Evolutionary conservation across 2,329 filamentous ascomycete species (phyloP), one percentile per base, ranked within the genome.

Genomic region (Clarireedia sp.): DNA sequence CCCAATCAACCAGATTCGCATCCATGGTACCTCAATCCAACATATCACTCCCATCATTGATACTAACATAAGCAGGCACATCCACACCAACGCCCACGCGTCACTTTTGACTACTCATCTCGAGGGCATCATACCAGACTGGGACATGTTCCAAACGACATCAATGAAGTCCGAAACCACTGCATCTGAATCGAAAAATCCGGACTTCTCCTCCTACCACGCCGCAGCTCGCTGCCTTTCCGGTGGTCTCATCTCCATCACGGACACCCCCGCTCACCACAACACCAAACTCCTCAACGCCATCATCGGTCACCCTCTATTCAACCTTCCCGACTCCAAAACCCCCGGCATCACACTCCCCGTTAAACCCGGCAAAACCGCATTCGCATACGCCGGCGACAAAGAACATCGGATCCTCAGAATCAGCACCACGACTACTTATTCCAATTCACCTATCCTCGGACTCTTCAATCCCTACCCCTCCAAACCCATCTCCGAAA

Each of bases 141-240:
- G 52, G 52, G 52, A 55, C 24, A 60, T 60, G 57, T 60, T 60
- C 9, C 58, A 60, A 33, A 59, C 58, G 9, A 23, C 41, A 24
- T 24, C 50, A 5, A n/a, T 40, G 14, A 40, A 8, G 5, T 4
- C 38, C 38, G 5, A 5, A 10, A 5, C 21, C 19, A 29, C 36
- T 19, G 16, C 36, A 14, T 9, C n/a, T 4, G 17, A 17, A 21
- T 17, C 41, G 4, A 17, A 17, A 19, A 50, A 44, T n/a, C 53
- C 53, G 16, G 26, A 49, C 24, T 57, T 55, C 48, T 51, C 57
- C 2, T 43, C 37, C 14, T 60, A 59, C 24, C 54, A 60, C 19
- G 57, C 50, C 5, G 57, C 58, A 5, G 54, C 57, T 2, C 50
- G 58, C 17, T 48, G 47, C 44, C 51, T 60, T 26, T 59, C 57